Base-by-base conservation (phyloP, 2,329 filamentous ascomycete species). In the Alternaria postmessia region DNA sequence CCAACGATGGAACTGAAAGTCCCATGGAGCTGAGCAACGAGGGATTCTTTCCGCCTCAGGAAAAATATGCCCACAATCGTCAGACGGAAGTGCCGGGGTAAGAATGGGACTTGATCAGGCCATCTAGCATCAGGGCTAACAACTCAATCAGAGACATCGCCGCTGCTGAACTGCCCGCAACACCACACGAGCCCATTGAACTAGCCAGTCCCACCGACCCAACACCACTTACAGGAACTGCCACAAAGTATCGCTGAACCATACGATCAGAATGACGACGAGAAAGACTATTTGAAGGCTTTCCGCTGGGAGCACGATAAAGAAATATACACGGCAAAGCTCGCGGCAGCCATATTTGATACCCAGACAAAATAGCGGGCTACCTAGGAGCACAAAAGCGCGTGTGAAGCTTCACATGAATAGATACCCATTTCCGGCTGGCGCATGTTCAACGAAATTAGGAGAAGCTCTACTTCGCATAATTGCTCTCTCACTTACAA, bases 21-120 rank as follows among this genome's bases (percentile, higher is more conserved):
- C 46, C 54, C 0, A 12, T 38, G 5, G 36, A 43, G 20, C 14
- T 43, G n/a, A 30, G 8, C 38, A 51, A 43, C 18, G 54, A 51
- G 7, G 43, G 3, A 3, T 36, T 36, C 7, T 42, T 26, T n/a
- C n/a, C 44, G 12, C 38, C 38, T 5, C 38, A 41, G 9, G 26
- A 32, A 34, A 56, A 43, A 16, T 42, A 51, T 34, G 54, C 38
- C 4, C n/a, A 56, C 14, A 32, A 42, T n/a, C 24, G 43, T 32
- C 36, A 26, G 22, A 22, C 39, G 7, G 39, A 49, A 43, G 36
- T 42, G 12, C 11, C 38, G 22, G 46, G 48, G 54, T 57, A 41
- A 46, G 54, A 20, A 9, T n/a, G 9, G 6, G n/a, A 39, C n/a
- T 18, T 20, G 38, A 20, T 28, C 18, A 20, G 18, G 6, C 26